Percentiles rank a stretch among this genome's conserved stretches.
phyloP scores from a whole-genome alignment of 2,329 filamentous ascomycete genomes.

The Fusarium foetens region DNA sequence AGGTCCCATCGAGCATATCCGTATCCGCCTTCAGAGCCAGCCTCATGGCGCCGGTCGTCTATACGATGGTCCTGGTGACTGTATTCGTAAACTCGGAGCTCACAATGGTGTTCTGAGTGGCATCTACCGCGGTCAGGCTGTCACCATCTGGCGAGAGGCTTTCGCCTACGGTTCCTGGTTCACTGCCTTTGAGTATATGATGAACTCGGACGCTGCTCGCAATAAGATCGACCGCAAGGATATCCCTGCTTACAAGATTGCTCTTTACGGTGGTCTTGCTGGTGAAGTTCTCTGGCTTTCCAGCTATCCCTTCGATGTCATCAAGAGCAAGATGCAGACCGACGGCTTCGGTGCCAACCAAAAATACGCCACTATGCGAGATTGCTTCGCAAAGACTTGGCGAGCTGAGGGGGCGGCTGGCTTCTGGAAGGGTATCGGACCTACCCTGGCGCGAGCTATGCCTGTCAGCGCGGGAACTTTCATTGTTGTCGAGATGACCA shows the following conservation, averaged over 20 bases:
- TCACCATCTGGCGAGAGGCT: conserved; percentile 88
- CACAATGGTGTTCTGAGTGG: conserved; percentile 73
- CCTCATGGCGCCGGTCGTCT: conserved; percentile 83
- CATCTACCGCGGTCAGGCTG: conserved; percentile 86
- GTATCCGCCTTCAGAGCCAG: conserved; percentile 95
- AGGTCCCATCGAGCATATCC: conserved; percentile 93
- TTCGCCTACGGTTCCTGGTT: conserved; percentile 98
- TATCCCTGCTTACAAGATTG: conserved; percentile 85
- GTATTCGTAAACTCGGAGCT: conserved; percentile 82
- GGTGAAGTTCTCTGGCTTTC: conserved; percentile 93
- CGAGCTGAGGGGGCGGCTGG: conserved; percentile 79
- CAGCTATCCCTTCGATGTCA: conserved; percentile 94
- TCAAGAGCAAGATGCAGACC: conserved; percentile 99
- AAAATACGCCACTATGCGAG: conserved; percentile 83
- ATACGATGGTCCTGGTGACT: conserved; percentile 88
- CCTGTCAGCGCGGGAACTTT: conserved; percentile 98
- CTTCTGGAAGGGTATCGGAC: conserved; percentile 95
- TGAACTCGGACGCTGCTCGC: conserved; percentile 86
- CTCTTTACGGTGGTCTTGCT: conserved; percentile 90
- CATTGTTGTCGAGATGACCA: conserved; percentile 78
- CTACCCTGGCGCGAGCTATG: conserved; percentile 93
- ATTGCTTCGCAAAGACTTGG: conserved; percentile 88
- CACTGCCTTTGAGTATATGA: conserved; percentile 92
- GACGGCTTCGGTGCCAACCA: conserved; percentile 83
- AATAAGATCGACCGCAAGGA: conserved; percentile 80